A percentile compares a stretch with the other conserved stretches of the same genome.
phyloP scores from a whole-genome alignment of 2,329 filamentous ascomycete genomes.

The Verticillium alfalfae region DNA sequence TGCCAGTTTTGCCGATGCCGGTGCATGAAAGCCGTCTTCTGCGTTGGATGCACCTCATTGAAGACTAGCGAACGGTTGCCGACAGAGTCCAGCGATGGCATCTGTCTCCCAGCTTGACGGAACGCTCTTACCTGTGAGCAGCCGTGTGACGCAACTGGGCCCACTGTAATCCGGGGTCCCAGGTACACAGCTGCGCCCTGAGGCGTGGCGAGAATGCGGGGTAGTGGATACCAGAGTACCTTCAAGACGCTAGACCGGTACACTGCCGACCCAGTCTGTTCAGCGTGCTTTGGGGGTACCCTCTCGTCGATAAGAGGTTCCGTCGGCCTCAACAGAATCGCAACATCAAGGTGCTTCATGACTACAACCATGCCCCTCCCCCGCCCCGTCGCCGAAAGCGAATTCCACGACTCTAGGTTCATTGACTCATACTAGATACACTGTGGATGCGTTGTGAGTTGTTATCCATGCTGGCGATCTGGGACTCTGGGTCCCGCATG shows the following conservation, averaged over 20 bases:
- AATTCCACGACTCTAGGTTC: neutral
- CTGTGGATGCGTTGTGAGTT: neutral
- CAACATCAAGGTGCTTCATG: neutral
- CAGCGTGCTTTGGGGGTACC: constrained; percentile 4
- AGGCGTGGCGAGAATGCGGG: constrained; percentile 12
- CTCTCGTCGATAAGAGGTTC: neutral
- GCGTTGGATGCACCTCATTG: neutral
- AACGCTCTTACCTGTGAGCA: neutral
- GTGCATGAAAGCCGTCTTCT: neutral
- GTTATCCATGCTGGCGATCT: neutral
- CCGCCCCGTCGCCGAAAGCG: neutral
- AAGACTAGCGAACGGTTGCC: neutral
- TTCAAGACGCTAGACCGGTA: constrained; percentile 7
- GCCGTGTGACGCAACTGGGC: constrained; percentile 9
- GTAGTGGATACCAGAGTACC: constrained; percentile 12
- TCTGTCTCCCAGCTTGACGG: neutral
- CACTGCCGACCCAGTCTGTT: neutral
- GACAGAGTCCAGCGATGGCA: neutral
- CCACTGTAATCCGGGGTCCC: constrained; percentile 13
- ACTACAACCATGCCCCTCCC: neutral
- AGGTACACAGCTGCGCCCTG: constrained; percentile 9
- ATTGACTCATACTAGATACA: neutral
- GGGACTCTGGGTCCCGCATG: neutral
- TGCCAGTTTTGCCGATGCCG: neutral
- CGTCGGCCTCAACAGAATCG: neutral